phyloP scores from a whole-genome alignment of 352 stramenopile genomes.

The Detonula confervacea region DNA sequence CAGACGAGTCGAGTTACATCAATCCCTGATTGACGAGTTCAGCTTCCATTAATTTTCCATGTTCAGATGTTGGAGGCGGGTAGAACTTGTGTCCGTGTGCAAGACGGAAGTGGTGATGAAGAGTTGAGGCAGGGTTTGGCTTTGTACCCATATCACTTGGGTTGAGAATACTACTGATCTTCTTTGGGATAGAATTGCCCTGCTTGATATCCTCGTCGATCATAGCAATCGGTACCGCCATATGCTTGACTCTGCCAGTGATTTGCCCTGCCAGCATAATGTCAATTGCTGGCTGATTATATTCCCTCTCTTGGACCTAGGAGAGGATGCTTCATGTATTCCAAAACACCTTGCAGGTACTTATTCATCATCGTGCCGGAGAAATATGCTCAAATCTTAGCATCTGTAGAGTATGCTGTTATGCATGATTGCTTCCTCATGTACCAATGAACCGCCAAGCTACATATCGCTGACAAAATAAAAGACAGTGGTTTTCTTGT shows the following conservation, averaged over 20 bases:
- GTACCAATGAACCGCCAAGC: constrained; percentile 9
- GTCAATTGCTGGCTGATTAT: constrained; percentile 24
- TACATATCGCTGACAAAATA: constrained; percentile 4
- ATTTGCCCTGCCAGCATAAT: constrained; percentile 16
- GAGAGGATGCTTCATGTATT: not conserved
- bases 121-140: no score
- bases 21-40: no score
- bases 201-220: constrained; percentile 8
- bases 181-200: no score
- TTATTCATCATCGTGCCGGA: constrained; percentile 4
- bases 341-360: not conserved
- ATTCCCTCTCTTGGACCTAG: constrained; percentile 3
- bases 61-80: no score
- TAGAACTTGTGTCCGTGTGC: no score
- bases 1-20: no score
- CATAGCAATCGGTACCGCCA: constrained; percentile 15
- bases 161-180: no score
- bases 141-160: no score
- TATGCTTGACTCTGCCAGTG: constrained; percentile 22
- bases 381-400: constrained; percentile 13
- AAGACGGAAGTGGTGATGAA: no score
- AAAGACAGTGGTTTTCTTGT: not conserved
- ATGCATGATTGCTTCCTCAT: constrained; percentile 17
- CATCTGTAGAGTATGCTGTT: constrained; percentile 23
- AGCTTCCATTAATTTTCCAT: no score